Conservation (phyloP, 495 filamentous ascomycete species). For the Sphaerosporella brunnea region DNA sequence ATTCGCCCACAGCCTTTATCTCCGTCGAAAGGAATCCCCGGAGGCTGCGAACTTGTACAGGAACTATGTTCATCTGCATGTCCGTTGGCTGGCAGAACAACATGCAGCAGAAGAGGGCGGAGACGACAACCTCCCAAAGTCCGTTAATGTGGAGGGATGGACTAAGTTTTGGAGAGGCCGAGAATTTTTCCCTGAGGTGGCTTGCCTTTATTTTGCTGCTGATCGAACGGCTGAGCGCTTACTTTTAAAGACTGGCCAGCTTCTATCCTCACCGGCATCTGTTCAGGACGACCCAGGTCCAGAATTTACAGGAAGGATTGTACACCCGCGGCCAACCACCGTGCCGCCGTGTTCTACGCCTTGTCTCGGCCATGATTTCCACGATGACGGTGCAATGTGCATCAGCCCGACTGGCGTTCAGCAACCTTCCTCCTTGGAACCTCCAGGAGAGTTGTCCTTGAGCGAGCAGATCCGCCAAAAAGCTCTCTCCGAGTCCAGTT, state of each 20-base stretch:
- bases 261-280: not conserved
- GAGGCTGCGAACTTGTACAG: not conserved
- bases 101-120: not conserved
- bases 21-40: not conserved
- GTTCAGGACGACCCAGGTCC: not conserved
- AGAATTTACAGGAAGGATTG: too few species aligned
- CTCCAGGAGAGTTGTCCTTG: not conserved
- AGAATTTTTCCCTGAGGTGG: too few species aligned
- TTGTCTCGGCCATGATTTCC: not conserved
- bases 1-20: not conserved
- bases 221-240: too few species aligned
- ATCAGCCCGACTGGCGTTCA: too few species aligned
- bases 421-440: too few species aligned
- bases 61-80: not conserved
- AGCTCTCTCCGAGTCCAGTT: not conserved
- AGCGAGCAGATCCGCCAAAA: not conserved
- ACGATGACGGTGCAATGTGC: too few species aligned
- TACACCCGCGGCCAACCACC: too few species aligned
- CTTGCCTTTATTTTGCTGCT: too few species aligned
- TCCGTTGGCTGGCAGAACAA: slow-evolving; percentile 2
- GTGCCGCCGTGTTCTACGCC: not conserved
- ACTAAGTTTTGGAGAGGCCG: not conserved
- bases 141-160: not conserved
- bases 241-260: not conserved
- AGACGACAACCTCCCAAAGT: not conserved